These are phyloP conservation scores for Somion occarium DNA, from an alignment of 1,284 basidiomycete genomes.

Conservation along the genomic window DNA sequence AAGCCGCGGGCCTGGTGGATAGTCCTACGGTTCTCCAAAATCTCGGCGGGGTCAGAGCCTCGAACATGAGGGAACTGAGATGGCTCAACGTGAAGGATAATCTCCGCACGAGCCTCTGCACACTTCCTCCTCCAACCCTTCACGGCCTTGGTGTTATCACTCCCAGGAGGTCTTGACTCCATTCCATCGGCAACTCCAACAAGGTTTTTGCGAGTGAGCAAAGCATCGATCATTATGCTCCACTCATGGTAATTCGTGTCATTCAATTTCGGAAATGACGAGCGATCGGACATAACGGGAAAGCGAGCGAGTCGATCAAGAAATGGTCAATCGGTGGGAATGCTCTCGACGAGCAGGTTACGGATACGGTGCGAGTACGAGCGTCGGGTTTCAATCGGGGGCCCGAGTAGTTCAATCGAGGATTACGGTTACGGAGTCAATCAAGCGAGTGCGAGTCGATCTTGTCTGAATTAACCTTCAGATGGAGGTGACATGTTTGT, in stretches of 20 bases:
- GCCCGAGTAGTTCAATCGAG: neutral
- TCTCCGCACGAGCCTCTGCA: constrained; percentile 24
- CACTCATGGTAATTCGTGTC: constrained; percentile 29
- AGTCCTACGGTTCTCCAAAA: constrained; percentile 26
- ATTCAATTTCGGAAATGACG: constrained; percentile 17
- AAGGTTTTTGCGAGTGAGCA: constrained; percentile 22
- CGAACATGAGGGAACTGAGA: constrained; percentile 29
- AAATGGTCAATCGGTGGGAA: neutral
- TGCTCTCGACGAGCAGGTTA: neutral
- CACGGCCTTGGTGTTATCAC: constrained; percentile 9
- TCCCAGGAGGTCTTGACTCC: constrained; percentile 8
- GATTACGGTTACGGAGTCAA: neutral
- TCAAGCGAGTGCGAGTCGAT: neutral
- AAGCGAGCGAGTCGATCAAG: neutral
- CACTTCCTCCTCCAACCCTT: constrained; percentile 18
- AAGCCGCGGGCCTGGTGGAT: constrained; percentile 29
- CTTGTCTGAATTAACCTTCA: neutral
- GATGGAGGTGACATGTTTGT: neutral
- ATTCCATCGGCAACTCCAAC: constrained; percentile 11
- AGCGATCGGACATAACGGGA: neutral
- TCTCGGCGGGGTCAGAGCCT: constrained; percentile 18
- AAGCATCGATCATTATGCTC: constrained; percentile 28
- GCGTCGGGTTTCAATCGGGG: neutral
- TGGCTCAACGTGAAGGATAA: constrained; percentile 28
- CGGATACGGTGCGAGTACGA: neutral